A percentile compares a stretch with the other conserved stretches of the same genome.
Conservation (phyloP, 2,329 filamentous ascomycete species). For the Hypoxylon sp. region DNA sequence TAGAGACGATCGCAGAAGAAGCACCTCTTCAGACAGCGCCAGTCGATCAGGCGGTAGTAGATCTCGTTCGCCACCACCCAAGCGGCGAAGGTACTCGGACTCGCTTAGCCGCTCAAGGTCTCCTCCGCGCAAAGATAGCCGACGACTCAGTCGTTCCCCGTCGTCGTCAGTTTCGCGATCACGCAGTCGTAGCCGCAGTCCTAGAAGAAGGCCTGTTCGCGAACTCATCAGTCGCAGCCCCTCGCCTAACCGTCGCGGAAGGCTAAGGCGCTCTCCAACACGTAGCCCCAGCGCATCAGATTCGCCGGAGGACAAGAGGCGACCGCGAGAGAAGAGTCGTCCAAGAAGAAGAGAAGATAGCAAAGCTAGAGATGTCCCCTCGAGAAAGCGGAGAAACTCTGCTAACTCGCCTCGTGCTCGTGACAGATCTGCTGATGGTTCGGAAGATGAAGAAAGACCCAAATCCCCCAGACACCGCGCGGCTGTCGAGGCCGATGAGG, state of each 20-base stretch:
- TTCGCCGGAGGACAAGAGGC: constrained; percentile 37
- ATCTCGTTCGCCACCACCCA: constrained; percentile 54
- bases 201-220: constrained; percentile 47
- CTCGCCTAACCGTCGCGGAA: constrained; percentile 47
- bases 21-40: constrained; percentile 43
- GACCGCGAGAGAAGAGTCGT: constrained; percentile 32
- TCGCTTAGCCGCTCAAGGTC: constrained; percentile 58
- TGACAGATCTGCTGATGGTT: constrained; percentile 66
- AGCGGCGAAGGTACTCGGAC: constrained; percentile 60
- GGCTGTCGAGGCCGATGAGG: constrained; percentile 52
- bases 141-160: constrained; percentile 51
- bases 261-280: constrained; percentile 48
- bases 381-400: constrained; percentile 60
- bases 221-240: constrained; percentile 50
- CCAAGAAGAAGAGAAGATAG: constrained; percentile 37
- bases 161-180: constrained; percentile 53
- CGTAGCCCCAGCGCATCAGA: constrained; percentile 45
- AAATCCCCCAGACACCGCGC: constrained; percentile 47
- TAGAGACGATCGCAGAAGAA: constrained; percentile 41
- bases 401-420: constrained; percentile 60
- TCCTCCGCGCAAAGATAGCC: constrained; percentile 50
- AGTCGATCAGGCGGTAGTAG: constrained; percentile 42
- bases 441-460: constrained; percentile 56
- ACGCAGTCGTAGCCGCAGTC: constrained; percentile 47
- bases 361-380: constrained; percentile 43